phyloP scores from a whole-genome alignment of 2,329 filamentous ascomycete species.

The Gaeumannomyces tritici region DNA sequence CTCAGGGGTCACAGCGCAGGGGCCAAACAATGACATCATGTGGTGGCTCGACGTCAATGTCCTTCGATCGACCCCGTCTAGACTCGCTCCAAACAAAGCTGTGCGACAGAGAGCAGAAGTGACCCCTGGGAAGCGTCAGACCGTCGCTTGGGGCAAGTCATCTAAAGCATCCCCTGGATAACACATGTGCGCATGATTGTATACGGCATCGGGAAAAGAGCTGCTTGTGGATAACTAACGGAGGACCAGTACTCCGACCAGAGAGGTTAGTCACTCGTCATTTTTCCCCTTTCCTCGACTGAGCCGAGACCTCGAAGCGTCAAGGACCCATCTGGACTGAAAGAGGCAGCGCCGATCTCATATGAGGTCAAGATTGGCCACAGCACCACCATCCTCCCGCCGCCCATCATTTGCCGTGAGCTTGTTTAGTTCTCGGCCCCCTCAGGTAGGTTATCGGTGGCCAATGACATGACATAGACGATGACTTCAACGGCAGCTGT shows the following conservation, averaged over 20 bases:
- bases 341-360: neutral
- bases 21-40: slow-evolving; percentile 7
- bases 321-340: neutral
- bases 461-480: slow-evolving; percentile 4
- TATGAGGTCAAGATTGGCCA: slow-evolving; percentile 3
- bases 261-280: neutral
- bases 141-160: neutral
- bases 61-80: neutral
- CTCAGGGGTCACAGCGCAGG: neutral
- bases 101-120: neutral
- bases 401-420: neutral
- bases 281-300: neutral
- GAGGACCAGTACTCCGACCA: neutral
- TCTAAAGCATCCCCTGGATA: too few species aligned
- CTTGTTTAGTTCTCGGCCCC: neutral
- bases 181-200: neutral
- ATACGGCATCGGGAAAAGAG: neutral
- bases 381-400: neutral
- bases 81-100: neutral
- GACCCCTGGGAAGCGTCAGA: neutral
- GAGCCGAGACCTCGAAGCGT: neutral
- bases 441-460: neutral
- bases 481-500: slow-evolving; percentile 4
- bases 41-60: slow-evolving; percentile 2
- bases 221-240: neutral